phyloP scores from a whole-genome alignment of 306 rosid species.

The Dalbergia cochinchinensis region DNA sequence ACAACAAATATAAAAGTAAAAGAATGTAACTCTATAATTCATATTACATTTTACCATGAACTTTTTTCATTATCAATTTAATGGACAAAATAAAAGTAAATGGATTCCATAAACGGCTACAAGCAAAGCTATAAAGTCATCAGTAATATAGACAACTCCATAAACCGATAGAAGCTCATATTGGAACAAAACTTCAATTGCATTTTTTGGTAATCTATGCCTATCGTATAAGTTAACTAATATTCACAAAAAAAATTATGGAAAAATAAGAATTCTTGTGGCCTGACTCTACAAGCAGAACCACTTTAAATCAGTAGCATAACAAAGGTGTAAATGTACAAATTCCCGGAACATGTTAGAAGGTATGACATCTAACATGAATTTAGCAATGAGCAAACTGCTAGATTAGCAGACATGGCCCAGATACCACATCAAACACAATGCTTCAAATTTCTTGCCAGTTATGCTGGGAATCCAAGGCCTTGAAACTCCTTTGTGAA shows the following conservation, averaged over 20 bases:
- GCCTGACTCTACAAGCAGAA: slow-evolving; percentile 50
- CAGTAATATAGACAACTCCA: neutral
- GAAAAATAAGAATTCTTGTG: slow-evolving; percentile 23
- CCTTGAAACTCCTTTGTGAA: neutral
- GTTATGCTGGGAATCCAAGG: slow-evolving; percentile 29
- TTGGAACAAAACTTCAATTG: slow-evolving; percentile 39
- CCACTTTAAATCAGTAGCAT: slow-evolving; percentile 41
- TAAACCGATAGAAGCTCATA: neutral
- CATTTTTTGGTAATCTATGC: slow-evolving; percentile 19
- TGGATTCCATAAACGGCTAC: neutral
- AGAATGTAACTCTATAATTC: neutral
- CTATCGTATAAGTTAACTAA: slow-evolving; percentile 43
- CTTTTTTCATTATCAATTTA: neutral
- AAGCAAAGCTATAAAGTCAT: too few relatives aligned
- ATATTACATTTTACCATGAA: neutral
- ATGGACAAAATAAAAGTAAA: neutral
- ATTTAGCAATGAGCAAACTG: slow-evolving; percentile 37
- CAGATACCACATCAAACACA: neutral
- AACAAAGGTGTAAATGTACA: slow-evolving; percentile 45
- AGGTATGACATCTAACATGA: slow-evolving; percentile 45
- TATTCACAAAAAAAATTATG: slow-evolving; percentile 43
- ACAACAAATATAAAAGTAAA: too few relatives aligned
- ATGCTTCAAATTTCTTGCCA: slow-evolving; percentile 15
- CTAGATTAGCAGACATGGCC: slow-evolving; percentile 17
- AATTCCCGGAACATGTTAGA: slow-evolving; percentile 35